Percentiles rank a stretch among this genome's conserved stretches.
Evolutionary conservation across 805 yeast species (phyloP).

Genomic region (Cyberlindnera mississippiensis): DNA sequence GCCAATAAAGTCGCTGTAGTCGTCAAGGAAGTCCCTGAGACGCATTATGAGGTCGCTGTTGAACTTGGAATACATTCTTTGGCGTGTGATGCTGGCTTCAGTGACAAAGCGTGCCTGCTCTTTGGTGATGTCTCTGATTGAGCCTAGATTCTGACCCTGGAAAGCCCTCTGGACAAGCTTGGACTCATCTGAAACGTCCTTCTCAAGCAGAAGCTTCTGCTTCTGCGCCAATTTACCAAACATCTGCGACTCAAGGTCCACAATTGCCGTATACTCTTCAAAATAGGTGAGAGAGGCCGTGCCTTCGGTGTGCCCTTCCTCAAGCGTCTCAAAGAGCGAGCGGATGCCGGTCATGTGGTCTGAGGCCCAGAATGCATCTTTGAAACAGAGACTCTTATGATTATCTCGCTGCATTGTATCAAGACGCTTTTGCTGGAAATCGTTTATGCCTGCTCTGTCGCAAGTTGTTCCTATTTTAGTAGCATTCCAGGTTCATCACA

Average conservation of each 20-base stretch:
- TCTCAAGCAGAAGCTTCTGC: conserved; percentile 9
- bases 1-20: conserved; percentile 15
- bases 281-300: conserved; percentile 19
- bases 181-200: background rate
- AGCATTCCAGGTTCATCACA: no score
- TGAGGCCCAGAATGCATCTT: conserved; percentile 29
- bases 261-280: conserved; percentile 16
- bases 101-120: conserved; percentile 8
- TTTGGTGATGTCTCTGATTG: conserved; percentile 6
- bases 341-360: conserved; percentile 30
- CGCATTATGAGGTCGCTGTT: conserved; percentile 16
- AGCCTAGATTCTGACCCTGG: conserved; percentile 1
- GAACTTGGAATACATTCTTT: conserved; percentile 8
- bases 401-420: background rate
- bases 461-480: no score
- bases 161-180: background rate
- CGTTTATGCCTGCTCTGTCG: no score
- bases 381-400: background rate
- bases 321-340: conserved; percentile 18
- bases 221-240: conserved; percentile 8
- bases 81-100: conserved; percentile 6
- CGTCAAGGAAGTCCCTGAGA: conserved; percentile 24
- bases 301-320: conserved; percentile 20
- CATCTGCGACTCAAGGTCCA: conserved; percentile 16
- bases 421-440: no score